Conservation (phyloP, 2,329 filamentous ascomycete genomes). For the Neodidymelliopsis sp. region DNA sequence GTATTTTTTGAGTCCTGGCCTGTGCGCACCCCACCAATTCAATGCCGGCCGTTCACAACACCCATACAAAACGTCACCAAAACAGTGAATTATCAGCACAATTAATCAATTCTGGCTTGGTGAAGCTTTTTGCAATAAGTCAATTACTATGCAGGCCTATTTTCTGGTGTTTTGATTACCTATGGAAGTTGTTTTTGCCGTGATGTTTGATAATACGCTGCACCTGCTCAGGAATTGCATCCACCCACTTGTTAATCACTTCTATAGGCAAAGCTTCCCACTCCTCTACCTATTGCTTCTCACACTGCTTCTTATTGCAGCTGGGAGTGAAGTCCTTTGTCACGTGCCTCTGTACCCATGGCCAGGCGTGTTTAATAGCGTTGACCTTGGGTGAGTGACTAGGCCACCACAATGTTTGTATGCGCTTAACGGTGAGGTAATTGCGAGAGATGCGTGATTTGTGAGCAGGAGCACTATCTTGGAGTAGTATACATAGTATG, state of each 20-base stretch:
- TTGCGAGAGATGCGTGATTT: constrained; percentile 6
- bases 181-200: constrained; percentile 16
- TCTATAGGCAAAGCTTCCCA: constrained; percentile 11
- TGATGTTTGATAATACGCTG: constrained; percentile 4
- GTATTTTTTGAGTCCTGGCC: neutral
- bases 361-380: constrained; percentile 18
- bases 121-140: too few relatives aligned
- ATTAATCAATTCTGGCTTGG: too few relatives aligned
- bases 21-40: neutral
- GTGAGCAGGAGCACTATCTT: constrained; percentile 18
- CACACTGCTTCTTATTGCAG: neutral
- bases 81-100: too few relatives aligned
- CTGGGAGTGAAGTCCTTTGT: constrained; percentile 10
- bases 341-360: constrained; percentile 7
- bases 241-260: constrained; percentile 13
- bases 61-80: too few relatives aligned
- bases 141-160: neutral
- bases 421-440: constrained; percentile 4
- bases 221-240: constrained; percentile 4
- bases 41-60: too few relatives aligned
- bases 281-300: neutral
- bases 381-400: constrained; percentile 17
- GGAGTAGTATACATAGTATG: neutral
- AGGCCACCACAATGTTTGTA: constrained; percentile 14
- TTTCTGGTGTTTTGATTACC: constrained; percentile 5